Evolutionary conservation across 148 eudicot genomes (phyloP), one percentile per base, ranked within the genome.

Genomic region (Rhododendron griersonianum): DNA sequence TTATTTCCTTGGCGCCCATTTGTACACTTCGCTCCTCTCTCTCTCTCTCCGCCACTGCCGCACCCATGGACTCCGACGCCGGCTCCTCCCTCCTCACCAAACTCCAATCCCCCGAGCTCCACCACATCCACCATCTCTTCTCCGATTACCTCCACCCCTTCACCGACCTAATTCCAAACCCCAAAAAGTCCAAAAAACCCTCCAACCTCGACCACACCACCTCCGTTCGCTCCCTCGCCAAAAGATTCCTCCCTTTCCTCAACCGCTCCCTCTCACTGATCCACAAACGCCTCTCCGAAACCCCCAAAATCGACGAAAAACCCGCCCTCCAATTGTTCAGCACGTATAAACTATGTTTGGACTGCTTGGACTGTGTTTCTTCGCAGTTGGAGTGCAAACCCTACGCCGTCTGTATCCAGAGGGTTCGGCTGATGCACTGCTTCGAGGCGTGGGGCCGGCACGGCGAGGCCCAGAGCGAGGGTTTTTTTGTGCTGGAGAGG

Each of bases 261-360:
- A 92, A 85, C 81, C 85, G 80, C 7, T 83, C 91, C 25, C 90
- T 95, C 18, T 88, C 94, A 21, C 65, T 93, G 39, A 25, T 96
- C 86, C 98, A 95, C 55, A 92, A 91, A 85, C 91, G 92, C 84
- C 97, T 96, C 65, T 87, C 90, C 33, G 90, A 91, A 80, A 83
- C 94, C 25, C 93, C 98, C 3, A 89, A 90, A 55, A 83, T 91
- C 69, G 86, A 90, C 11, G 65, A 65, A 0, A 51, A 84, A 55
- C 85, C 48, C 13, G 87, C 81, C 3, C 7, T 69, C 3, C 77
- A 93, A 63, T 84, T 96, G 53, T 87, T 96, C 74, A 83, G 84
- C 0, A 33, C 87, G 2, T 96, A 95, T 84, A 85, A 77, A 71
- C 78, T 95, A 3, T 94, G 96, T 75, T 85, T 96, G 30, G 87